Conservation (phyloP, 345 rosid species). For the Eutrema japonicum region DNA sequence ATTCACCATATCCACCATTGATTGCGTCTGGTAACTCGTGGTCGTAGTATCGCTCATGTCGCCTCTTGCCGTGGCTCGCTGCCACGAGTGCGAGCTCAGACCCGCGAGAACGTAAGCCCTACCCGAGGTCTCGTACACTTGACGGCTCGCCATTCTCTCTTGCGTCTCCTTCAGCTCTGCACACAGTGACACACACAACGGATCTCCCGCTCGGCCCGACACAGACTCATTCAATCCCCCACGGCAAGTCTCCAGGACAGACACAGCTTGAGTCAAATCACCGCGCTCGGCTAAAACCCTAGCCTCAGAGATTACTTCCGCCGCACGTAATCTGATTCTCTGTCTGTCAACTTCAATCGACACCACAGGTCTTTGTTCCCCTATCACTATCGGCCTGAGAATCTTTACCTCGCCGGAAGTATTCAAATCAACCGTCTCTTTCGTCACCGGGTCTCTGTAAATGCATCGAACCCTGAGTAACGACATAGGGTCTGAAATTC, state of each 20-base stretch:
- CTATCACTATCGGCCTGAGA: slow-evolving; percentile 56
- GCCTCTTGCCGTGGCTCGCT: slow-evolving; percentile 95
- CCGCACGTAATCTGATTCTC: slow-evolving; percentile 80
- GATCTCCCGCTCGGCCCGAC: slow-evolving; percentile 68
- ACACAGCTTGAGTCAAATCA: slow-evolving; percentile 69
- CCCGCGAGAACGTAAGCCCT: slow-evolving; percentile 94
- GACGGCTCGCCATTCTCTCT: slow-evolving; percentile 89
- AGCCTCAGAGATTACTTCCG: slow-evolving; percentile 88
- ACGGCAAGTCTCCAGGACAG: slow-evolving; percentile 67
- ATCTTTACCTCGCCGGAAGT: slow-evolving; percentile 59
- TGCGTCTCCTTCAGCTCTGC: slow-evolving; percentile 94
- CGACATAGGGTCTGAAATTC: slow-evolving; percentile 54
- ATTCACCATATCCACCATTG: slow-evolving; percentile 92
- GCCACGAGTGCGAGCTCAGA: slow-evolving; percentile 98
- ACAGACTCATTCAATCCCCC: slow-evolving; percentile 57
- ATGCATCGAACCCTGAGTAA: slow-evolving; percentile 68
- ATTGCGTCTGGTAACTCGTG: slow-evolving; percentile 83
- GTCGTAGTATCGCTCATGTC: slow-evolving; percentile 77
- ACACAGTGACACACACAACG: slow-evolving; percentile 64
- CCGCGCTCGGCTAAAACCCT: slow-evolving; percentile 80
- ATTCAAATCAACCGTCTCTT: slow-evolving; percentile 52
- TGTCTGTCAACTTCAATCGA: slow-evolving; percentile 95
- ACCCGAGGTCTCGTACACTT: slow-evolving; percentile 78
- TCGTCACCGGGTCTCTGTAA: slow-evolving; percentile 70
- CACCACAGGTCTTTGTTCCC: slow-evolving; percentile 45